A percentile compares a stretch with the other conserved stretches of the same genome.
These are phyloP conservation scores for Microcyclospora tardicrescens DNA, from an alignment of 2,329 filamentous ascomycete species.

Conservation along the genomic window DNA sequence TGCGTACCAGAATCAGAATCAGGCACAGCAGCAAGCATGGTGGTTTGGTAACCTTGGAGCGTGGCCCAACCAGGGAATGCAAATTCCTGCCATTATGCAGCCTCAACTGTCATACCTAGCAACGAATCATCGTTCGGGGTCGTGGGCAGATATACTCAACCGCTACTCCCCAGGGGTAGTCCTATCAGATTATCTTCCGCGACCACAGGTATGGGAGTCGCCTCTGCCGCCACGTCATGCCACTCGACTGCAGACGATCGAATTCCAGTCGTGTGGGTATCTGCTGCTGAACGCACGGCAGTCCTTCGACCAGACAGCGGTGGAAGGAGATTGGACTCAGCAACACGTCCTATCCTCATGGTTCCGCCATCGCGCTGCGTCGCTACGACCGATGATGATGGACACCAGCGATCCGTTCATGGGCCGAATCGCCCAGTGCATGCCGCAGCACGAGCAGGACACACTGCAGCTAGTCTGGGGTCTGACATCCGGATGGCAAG, in stretches of 20 bases:
- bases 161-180: slow-evolving; percentile 36
- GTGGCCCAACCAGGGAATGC: too few species aligned
- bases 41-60: slow-evolving; percentile 1
- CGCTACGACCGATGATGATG: slow-evolving; percentile 26
- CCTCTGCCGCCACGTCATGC: slow-evolving; percentile 8
- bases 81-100: too few species aligned
- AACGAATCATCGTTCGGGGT: slow-evolving; percentile 28
- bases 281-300: slow-evolving; percentile 27
- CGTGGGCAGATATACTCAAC: slow-evolving; percentile 40
- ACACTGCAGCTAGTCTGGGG: slow-evolving; percentile 20
- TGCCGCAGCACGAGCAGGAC: slow-evolving; percentile 21
- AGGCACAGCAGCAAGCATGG: slow-evolving; percentile 1
- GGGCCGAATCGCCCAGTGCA: slow-evolving; percentile 28
- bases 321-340: slow-evolving; percentile 15
- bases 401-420: slow-evolving; percentile 23
- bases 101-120: slow-evolving; percentile 21
- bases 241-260: slow-evolving; percentile 30
- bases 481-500: slow-evolving; percentile 20
- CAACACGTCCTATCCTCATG: slow-evolving; percentile 10
- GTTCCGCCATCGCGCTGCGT: slow-evolving; percentile 20
- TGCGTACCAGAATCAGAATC: background rate
- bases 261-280: slow-evolving; percentile 51
- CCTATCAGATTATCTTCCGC: slow-evolving; percentile 28
- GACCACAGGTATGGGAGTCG: slow-evolving; percentile 17
- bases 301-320: slow-evolving; percentile 22